phyloP scores from a whole-genome alignment of 805 yeast species.

The Wickerhamiella parazyma region DNA sequence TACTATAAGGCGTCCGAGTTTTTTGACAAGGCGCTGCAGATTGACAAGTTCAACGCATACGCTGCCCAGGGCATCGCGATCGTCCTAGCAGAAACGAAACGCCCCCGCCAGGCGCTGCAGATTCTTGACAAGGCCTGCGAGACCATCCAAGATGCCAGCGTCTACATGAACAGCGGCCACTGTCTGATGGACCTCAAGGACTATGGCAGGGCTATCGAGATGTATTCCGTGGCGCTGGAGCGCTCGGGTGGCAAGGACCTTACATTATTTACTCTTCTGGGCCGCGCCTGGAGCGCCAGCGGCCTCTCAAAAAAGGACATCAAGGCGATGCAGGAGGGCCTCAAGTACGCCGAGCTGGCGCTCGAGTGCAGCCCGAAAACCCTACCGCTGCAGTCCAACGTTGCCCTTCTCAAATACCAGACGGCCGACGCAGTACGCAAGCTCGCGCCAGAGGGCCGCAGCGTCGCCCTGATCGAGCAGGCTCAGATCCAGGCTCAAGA shows the following conservation, averaged over 20 bases:
- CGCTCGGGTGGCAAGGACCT: conserved; percentile 51
- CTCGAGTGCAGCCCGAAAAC: conserved; percentile 29
- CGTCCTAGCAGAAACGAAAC: conserved; percentile 71
- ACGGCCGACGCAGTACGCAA: conserved; percentile 71
- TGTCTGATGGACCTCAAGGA: conserved; percentile 72
- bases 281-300: conserved; percentile 78
- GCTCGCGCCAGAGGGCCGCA: conserved; percentile 44
- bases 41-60: conserved; percentile 75
- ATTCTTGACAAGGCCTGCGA: conserved; percentile 82
- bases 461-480: conserved; percentile 43
- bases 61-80: conserved; percentile 98
- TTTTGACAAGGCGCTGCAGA: conserved; percentile 70
- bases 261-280: conserved; percentile 55
- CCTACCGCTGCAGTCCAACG: conserved; percentile 52
- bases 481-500: conserved; percentile 44
- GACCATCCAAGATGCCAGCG: conserved; percentile 69
- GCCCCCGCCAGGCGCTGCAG: conserved; percentile 59
- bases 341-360: conserved; percentile 51
- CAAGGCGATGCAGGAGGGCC: conserved; percentile 44
- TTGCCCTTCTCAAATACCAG: conserved; percentile 74
- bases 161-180: conserved; percentile 78
- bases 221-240: conserved; percentile 65
- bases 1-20: conserved; percentile 85
- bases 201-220: conserved; percentile 71
- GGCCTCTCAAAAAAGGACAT: conserved; percentile 55